A percentile compares a stretch with the other conserved stretches of the same genome.
These are phyloP conservation scores for Lasiodiplodia gonubiensis DNA, from an alignment of 2,329 filamentous ascomycete species.

Conservation along the genomic window DNA sequence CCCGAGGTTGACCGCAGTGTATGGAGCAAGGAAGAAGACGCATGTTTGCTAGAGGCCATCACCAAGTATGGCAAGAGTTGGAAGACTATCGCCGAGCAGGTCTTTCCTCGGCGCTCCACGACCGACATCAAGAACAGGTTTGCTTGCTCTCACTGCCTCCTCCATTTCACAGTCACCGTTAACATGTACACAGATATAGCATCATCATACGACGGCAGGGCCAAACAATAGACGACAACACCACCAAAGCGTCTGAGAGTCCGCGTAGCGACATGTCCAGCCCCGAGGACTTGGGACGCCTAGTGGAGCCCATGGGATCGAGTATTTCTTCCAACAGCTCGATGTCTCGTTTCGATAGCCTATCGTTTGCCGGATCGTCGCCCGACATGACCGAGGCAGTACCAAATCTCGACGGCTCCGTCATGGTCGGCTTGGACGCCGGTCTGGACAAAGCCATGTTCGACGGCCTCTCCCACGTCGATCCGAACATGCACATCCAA, in stretches of 20 bases:
- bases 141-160: background rate
- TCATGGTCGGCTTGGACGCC: background rate
- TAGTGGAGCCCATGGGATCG: background rate
- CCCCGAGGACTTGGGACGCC: background rate
- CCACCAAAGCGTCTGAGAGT: background rate
- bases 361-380: background rate
- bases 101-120: background rate
- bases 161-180: background rate
- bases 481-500: background rate
- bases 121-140: constrained; percentile 4
- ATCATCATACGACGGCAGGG: background rate
- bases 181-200: background rate
- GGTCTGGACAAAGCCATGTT: background rate
- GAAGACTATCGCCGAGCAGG: background rate
- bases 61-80: background rate
- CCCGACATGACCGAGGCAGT: background rate
- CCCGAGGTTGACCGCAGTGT: constrained; percentile 49
- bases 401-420: background rate
- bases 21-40: constrained; percentile 45
- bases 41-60: background rate
- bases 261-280: background rate
- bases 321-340: background rate
- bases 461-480: background rate
- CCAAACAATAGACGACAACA: background rate
- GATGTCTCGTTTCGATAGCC: background rate